Evolutionary conservation across 2,329 filamentous ascomycete genomes (phyloP).

Genomic region (Clarireedia hainanense): DNA sequence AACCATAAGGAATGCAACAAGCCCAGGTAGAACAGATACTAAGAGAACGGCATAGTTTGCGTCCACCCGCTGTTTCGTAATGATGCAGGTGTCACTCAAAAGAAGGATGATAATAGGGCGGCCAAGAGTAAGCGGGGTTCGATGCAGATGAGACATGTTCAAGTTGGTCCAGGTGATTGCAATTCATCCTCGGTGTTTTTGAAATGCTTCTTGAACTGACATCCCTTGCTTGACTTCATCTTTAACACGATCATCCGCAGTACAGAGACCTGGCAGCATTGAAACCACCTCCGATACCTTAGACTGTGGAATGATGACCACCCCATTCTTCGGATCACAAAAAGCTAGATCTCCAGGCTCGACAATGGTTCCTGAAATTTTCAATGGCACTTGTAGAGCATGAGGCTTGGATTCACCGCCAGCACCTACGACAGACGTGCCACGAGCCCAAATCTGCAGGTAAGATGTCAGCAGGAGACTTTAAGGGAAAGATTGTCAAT

Average conservation of each 20-base stretch:
- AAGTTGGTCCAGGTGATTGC: too few species aligned
- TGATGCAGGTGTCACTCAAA: too few species aligned
- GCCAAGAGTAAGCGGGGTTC: too few species aligned
- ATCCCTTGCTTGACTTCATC: conserved; percentile 55
- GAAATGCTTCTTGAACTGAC: conserved; percentile 59
- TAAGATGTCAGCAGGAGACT: background rate
- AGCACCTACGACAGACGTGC: conserved; percentile 49
- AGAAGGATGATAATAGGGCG: too few species aligned
- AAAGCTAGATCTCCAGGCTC: conserved; percentile 59
- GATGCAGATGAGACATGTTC: too few species aligned
- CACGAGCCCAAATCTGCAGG: conserved; percentile 45
- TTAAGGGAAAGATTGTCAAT: background rate
- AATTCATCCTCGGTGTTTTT: conserved; percentile 29
- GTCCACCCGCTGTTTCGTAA: too few species aligned
- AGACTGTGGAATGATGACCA: conserved; percentile 57
- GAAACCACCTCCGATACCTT: conserved; percentile 53
- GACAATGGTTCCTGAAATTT: conserved; percentile 37
- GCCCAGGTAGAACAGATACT: too few species aligned
- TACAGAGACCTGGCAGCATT: conserved; percentile 32
- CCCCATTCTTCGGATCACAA: conserved; percentile 60
- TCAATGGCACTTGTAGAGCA: conserved; percentile 40
- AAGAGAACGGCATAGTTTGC: too few species aligned
- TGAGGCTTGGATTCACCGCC: conserved; percentile 49
- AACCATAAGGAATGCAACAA: too few species aligned
- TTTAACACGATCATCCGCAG: conserved; percentile 53